Evolutionary conservation across 176 grass and related monocot genomes (phyloP).

Genomic region (Alloteropsis semialata): DNA sequence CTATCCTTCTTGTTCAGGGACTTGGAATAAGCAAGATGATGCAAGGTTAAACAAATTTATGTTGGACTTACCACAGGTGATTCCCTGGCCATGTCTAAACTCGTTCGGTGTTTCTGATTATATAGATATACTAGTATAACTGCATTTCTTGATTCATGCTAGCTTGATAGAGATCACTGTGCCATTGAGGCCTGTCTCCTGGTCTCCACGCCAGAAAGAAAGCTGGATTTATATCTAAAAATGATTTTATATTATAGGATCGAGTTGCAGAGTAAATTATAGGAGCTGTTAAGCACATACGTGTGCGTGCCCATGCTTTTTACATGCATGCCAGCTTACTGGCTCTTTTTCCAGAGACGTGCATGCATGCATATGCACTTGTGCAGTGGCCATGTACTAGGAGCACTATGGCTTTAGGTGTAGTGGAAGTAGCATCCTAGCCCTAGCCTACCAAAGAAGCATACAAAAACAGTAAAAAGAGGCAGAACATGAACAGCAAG

Average conservation of each 20-base stretch:
- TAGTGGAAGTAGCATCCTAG: conserved; percentile 22
- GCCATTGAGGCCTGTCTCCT: neutral
- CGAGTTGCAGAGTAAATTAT: conserved; percentile 9
- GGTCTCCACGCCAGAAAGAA: conserved; percentile 22
- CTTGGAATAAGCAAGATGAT: conserved; percentile 11
- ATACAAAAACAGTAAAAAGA: conserved; percentile 56
- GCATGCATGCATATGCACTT: conserved; percentile 47
- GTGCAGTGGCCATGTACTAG: conserved; percentile 24
- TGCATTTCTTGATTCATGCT: neutral
- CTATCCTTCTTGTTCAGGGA: neutral
- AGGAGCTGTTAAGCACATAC: conserved; percentile 34
- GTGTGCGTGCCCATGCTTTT: conserved; percentile 51
- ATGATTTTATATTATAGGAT: conserved; percentile 21
- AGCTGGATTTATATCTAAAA: conserved; percentile 15
- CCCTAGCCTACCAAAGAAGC: conserved; percentile 33
- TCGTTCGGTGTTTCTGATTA: neutral
- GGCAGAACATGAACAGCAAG: conserved; percentile 49
- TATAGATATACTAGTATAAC: neutral
- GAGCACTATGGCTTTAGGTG: conserved; percentile 15
- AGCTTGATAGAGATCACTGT: conserved; percentile 1
- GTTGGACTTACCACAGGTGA: neutral
- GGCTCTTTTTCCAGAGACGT: conserved; percentile 46
- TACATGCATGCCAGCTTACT: conserved; percentile 49
- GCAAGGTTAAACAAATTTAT: conserved; percentile 28
- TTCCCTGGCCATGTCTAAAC: conserved; percentile 17